Percentiles rank a stretch among this genome's conserved stretches.
Conservation (phyloP, 768 basidiomycete species). For the Suillus tomentosus region DNA sequence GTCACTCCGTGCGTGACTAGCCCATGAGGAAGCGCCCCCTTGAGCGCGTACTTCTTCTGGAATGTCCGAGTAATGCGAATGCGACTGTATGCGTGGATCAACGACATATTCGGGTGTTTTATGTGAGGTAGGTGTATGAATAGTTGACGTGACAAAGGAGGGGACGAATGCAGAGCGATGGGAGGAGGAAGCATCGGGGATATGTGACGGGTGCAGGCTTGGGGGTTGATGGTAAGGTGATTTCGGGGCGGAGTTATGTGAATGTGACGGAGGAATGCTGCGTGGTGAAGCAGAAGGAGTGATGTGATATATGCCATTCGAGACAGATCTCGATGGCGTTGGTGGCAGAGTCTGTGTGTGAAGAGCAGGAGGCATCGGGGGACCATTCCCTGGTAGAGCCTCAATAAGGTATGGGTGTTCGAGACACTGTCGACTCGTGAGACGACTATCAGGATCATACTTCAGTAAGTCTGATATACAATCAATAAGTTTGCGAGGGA, state of each 20-base stretch:
- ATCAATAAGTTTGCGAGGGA: conserved; percentile 82
- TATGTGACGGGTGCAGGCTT: conserved; percentile 40
- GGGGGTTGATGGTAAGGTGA: conserved; percentile 41
- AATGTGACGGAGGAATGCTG: conserved; percentile 51
- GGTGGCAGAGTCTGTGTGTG: conserved; percentile 42
- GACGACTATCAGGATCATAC: conserved; percentile 86
- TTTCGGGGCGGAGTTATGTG: conserved; percentile 43
- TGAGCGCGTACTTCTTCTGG: conserved; percentile 32
- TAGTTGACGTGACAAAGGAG: conserved; percentile 33
- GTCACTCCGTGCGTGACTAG: conserved; percentile 32
- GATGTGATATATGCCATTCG: conserved; percentile 38
- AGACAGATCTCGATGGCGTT: conserved; percentile 39
- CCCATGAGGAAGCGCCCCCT: conserved; percentile 24
- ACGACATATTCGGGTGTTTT: conserved; percentile 38
- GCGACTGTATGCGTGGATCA: conserved; percentile 36
- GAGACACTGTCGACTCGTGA: conserved; percentile 86
- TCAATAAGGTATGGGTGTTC: conserved; percentile 89
- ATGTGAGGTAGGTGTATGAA: conserved; percentile 33
- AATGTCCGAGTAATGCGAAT: conserved; percentile 34
- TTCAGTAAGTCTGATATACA: conserved; percentile 90
- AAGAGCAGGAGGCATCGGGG: conserved; percentile 60
- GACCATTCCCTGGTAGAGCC: conserved; percentile 66
- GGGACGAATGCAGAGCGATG: conserved; percentile 58
- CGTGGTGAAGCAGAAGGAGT: conserved; percentile 45
- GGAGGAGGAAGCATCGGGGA: conserved; percentile 51